A percentile compares a stretch with the other conserved stretches of the same genome.
Conservation (phyloP, 306 rosid genomes). For the Alnus rubra region DNA sequence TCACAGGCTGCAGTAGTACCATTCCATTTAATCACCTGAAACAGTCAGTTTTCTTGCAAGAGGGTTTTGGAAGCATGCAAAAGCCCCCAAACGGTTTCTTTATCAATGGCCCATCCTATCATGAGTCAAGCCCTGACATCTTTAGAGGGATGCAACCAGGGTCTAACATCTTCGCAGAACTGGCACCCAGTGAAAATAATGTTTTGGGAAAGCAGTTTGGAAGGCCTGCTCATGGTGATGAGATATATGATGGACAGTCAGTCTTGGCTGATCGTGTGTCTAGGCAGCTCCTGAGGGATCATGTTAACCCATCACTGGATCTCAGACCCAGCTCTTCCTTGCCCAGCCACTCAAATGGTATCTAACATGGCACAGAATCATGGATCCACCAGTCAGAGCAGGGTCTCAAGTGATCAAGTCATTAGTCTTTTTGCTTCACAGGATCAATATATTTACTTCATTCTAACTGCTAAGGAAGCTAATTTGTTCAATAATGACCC, state of each 20-base stretch:
- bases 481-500: slow-evolving; percentile 53
- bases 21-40: slow-evolving; percentile 68
- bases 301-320: slow-evolving; percentile 71
- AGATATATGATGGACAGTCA: slow-evolving; percentile 71
- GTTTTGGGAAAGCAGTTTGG: slow-evolving; percentile 53
- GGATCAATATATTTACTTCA: slow-evolving; percentile 36
- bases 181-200: slow-evolving; percentile 58
- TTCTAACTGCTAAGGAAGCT: slow-evolving; percentile 43
- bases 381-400: slow-evolving; percentile 25
- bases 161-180: slow-evolving; percentile 64
- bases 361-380: slow-evolving; percentile 42
- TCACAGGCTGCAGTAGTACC: slow-evolving; percentile 73
- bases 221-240: slow-evolving; percentile 52
- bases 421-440: slow-evolving; percentile 35
- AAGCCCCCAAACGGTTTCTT: slow-evolving; percentile 59
- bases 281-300: slow-evolving; percentile 73
- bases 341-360: slow-evolving; percentile 58
- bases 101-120: slow-evolving; percentile 51
- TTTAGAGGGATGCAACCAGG: slow-evolving; percentile 82
- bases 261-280: slow-evolving; percentile 92
- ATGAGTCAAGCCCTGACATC: slow-evolving; percentile 67
- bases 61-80: slow-evolving; percentile 66
- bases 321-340: slow-evolving; percentile 62
- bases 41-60: slow-evolving; percentile 71
- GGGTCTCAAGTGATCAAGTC: slow-evolving; percentile 22